Base-by-base conservation (phyloP, 352 stramenopile species). In the Blastocystis sp. region DNA sequence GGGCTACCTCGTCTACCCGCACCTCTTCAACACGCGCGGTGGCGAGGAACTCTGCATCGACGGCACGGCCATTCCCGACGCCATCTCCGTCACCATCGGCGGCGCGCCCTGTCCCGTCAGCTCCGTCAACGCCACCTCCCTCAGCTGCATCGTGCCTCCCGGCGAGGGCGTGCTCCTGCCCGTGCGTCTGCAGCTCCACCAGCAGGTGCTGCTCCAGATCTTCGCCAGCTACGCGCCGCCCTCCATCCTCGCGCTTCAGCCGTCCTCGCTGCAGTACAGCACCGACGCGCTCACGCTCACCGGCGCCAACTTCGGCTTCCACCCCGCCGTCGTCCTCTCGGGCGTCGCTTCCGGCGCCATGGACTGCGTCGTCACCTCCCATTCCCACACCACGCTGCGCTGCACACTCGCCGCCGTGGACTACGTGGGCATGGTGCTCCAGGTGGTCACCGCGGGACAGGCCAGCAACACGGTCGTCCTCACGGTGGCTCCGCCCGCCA, bases 131-230 rank as follows among this genome's bases (percentile, higher is more conserved):
- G 19, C 66, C 66, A 77, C 66, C 10, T 42, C 34, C 45, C 38
- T 77, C 3, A 77, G 66, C 45, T 77, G 66, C 52, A 28, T 77
- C 17, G 66, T 77, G 34, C 66, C 66, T 2, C 38, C 66, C 28
- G 66, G 66, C 54, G 66, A 77, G 43, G 66, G 66, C 2, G 10
- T 4, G n/a, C 66, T 54, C 2, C 43, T 77, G 19, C 66, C 66
- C 24, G 66, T 77, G 38, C 34, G 66, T 61, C 19, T 77, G 24
- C 34, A 42, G 2, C 11, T 38, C 45, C 34, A 77, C 9, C 66
- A 77, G 40, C 34, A 77, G 6, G 52, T 77, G 14, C 43, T 77
- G n/a, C 66, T 77, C 9, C 66, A 77, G 52, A 42, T 77, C 10
- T 77, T 57, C 45, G 43, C 43, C 3, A 77, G 66, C 14, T 77